Evolutionary conservation across 2,329 filamentous ascomycete species (phyloP).

Genomic region (Coniochaeta sp.): DNA sequence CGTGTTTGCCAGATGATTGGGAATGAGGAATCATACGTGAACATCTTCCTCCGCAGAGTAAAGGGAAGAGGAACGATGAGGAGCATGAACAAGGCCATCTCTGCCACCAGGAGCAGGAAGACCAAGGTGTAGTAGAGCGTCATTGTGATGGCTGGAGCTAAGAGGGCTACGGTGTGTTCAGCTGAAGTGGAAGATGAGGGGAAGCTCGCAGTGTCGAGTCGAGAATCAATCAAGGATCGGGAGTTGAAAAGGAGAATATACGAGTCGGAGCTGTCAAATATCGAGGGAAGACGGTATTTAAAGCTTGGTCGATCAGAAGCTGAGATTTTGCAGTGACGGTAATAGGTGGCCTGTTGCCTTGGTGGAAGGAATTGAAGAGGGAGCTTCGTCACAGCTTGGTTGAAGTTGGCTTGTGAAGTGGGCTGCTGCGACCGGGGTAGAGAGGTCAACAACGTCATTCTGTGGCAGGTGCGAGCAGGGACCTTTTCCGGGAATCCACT

Average conservation of each 20-base stretch:
- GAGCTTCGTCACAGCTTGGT: slow-evolving; percentile 1
- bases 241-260: background rate
- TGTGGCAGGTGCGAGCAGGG: slow-evolving; percentile 2
- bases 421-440: slow-evolving; percentile 1
- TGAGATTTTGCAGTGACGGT: background rate
- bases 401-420: slow-evolving; percentile 1
- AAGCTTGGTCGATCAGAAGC: background rate
- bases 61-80: slow-evolving; percentile 86
- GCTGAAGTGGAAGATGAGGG: background rate
- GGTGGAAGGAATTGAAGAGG: background rate
- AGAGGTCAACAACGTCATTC: slow-evolving; percentile 2
- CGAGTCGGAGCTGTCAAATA: background rate
- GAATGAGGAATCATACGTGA: slow-evolving; percentile 43
- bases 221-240: background rate
- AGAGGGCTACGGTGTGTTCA: background rate
- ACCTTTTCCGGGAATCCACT: background rate
- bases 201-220: background rate
- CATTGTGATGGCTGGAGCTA: slow-evolving; percentile 31
- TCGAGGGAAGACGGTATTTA: slow-evolving; percentile 1
- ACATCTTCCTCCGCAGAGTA: slow-evolving; percentile 74
- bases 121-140: slow-evolving; percentile 55
- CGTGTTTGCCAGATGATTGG: background rate
- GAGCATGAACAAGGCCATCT: slow-evolving; percentile 76
- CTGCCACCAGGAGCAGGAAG: slow-evolving; percentile 72
- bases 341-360: slow-evolving; percentile 1